Conservation (phyloP, 352 stramenopile genomes). For the Globisporangium spiculum region DNA sequence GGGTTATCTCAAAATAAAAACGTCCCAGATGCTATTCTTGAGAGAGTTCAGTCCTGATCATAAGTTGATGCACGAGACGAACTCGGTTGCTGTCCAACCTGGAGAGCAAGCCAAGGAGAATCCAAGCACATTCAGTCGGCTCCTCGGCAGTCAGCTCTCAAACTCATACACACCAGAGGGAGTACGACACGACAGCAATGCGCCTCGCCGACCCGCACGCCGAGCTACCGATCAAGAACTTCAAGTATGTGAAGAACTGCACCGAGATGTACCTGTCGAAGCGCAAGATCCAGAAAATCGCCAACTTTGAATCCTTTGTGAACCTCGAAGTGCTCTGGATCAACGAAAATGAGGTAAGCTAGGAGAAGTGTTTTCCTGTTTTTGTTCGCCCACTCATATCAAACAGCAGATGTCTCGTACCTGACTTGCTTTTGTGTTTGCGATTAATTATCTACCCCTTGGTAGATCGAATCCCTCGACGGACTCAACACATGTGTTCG, state of each 20-base stretch:
- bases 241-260: slow-evolving; percentile 90
- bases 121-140: background rate
- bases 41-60: background rate
- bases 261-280: slow-evolving; percentile 83
- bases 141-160: background rate
- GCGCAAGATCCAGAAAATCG: slow-evolving; percentile 75
- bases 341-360: slow-evolving; percentile 75
- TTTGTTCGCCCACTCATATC: background rate
- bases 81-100: background rate
- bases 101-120: background rate
- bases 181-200: slow-evolving; percentile 23
- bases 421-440: background rate
- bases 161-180: background rate
- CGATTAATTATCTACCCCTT: background rate
- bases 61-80: background rate
- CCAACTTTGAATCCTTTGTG: slow-evolving; percentile 83
- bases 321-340: slow-evolving; percentile 90
- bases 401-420: background rate
- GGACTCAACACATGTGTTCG: slow-evolving; percentile 82
- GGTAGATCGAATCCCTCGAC: slow-evolving; percentile 53
- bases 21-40: background rate
- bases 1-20: background rate
- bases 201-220: slow-evolving; percentile 63
- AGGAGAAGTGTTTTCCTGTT: background rate
- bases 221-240: slow-evolving; percentile 84